Evolutionary conservation across 805 yeast species (phyloP).

Genomic region (Ogataea allantospora): DNA sequence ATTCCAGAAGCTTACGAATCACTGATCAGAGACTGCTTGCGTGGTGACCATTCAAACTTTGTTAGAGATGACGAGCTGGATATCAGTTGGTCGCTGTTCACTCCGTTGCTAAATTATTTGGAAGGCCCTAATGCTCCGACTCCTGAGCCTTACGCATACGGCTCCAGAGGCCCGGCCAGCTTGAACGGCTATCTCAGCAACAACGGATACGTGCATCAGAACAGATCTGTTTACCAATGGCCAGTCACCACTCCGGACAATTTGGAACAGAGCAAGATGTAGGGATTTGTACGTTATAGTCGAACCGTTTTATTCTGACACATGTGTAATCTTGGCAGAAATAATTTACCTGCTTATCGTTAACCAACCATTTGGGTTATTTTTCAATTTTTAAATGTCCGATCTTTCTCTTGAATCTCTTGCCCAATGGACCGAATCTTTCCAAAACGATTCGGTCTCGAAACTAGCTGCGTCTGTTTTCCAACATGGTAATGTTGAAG

Average conservation of each 20-base stretch:
- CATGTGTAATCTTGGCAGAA: not conserved
- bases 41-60: constrained; percentile 94
- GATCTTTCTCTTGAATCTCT: constrained; percentile 16
- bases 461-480: constrained; percentile 33
- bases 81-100: constrained; percentile 87
- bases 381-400: constrained; percentile 2
- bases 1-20: constrained; percentile 99
- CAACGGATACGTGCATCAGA: constrained; percentile 72
- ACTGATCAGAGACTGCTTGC: constrained; percentile 82
- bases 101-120: constrained; percentile 80
- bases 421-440: constrained; percentile 30
- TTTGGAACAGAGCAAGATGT: constrained; percentile 30
- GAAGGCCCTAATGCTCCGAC: constrained; percentile 69
- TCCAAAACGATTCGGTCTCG: constrained; percentile 27
- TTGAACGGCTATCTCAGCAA: constrained; percentile 58
- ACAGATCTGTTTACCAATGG: constrained; percentile 78
- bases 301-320: not conserved
- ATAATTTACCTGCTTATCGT: not conserved
- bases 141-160: constrained; percentile 77
- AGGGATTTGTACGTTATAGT: not conserved
- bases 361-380: not conserved
- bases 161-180: constrained; percentile 82
- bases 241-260: constrained; percentile 66
- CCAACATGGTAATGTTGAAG: constrained; percentile 38
- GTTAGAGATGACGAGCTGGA: constrained; percentile 98